These are phyloP conservation scores for Clitopilus passeckerianus DNA, from an alignment of 768 basidiomycete genomes.

Conservation along the genomic window DNA sequence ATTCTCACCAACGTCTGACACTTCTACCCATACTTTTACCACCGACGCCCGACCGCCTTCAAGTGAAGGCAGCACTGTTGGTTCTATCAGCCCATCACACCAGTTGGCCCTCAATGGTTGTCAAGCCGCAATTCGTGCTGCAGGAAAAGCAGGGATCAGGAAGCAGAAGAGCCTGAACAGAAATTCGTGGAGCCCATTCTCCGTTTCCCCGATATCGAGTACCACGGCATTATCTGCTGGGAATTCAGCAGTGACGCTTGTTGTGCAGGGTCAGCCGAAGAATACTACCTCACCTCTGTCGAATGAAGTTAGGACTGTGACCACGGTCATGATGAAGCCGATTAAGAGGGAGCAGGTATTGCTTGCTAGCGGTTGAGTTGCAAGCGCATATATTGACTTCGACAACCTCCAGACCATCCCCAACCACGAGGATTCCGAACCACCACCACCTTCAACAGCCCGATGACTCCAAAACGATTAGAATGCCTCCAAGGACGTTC, in stretches of 20 bases:
- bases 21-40: slow-evolving; percentile 9
- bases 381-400: background rate
- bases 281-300: background rate
- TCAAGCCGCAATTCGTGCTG: slow-evolving; percentile 41
- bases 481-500: background rate
- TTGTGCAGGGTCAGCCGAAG: background rate
- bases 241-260: background rate
- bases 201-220: background rate
- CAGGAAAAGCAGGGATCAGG: slow-evolving; percentile 42
- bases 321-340: background rate
- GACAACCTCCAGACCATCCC: background rate
- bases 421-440: background rate
- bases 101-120: slow-evolving; percentile 5
- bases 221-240: slow-evolving; percentile 4
- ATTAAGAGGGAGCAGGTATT: background rate
- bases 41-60: slow-evolving; percentile 4
- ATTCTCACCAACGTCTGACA: slow-evolving; percentile 24
- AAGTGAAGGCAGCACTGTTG: slow-evolving; percentile 15
- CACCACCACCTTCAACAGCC: background rate
- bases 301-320: background rate
- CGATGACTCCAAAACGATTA: background rate
- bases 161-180: slow-evolving; percentile 43
- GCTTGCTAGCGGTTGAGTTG: background rate
- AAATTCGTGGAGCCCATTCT: slow-evolving; percentile 41
- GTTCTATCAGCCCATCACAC: slow-evolving; percentile 13